Evolutionary conservation across 352 stramenopile species (phyloP).

Genomic region (Phytopythium boreale): DNA sequence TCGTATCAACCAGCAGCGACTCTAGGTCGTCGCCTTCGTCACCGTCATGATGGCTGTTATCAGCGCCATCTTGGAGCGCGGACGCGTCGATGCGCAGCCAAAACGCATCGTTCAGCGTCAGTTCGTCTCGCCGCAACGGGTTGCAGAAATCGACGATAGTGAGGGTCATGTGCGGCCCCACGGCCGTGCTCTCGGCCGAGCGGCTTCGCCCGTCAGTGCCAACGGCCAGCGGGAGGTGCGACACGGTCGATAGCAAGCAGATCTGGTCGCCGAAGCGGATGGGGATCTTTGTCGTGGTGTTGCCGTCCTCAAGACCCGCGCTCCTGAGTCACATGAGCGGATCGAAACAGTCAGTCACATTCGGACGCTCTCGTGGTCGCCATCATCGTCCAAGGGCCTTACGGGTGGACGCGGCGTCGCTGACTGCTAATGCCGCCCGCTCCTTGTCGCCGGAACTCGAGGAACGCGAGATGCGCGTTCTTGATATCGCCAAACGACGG

Average conservation of each 20-base stretch:
- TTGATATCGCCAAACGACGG: constrained; percentile 29
- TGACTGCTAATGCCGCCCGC: not conserved
- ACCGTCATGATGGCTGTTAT: not conserved
- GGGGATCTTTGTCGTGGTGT: constrained; percentile 41
- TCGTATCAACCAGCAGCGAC: constrained; percentile 46
- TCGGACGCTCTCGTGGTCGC: not conserved
- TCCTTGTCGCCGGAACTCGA: constrained; percentile 39
- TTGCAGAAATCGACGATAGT: constrained; percentile 62
- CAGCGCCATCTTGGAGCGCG: not conserved
- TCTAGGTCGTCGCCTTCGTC: constrained; percentile 26
- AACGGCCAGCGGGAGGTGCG: constrained; percentile 46
- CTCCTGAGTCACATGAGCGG: constrained; percentile 13
- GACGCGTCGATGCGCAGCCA: constrained; percentile 48
- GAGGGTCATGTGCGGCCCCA: constrained; percentile 58
- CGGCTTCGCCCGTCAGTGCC: constrained; percentile 37
- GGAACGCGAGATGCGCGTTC: constrained; percentile 61
- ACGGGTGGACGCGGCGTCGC: constrained; percentile 20
- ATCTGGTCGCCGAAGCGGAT: constrained; percentile 63
- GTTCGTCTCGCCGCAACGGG: constrained; percentile 34
- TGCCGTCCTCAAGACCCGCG: constrained; percentile 33
- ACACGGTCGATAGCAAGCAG: constrained; percentile 45
- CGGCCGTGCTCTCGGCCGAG: constrained; percentile 13
- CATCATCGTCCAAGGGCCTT: not conserved
- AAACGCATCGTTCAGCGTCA: constrained; percentile 44
- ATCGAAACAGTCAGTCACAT: not conserved